Evolutionary conservation across 2,329 filamentous ascomycete genomes (phyloP), one percentile per base, ranked within the genome.

Genomic region (Huntiella moniliformis): DNA sequence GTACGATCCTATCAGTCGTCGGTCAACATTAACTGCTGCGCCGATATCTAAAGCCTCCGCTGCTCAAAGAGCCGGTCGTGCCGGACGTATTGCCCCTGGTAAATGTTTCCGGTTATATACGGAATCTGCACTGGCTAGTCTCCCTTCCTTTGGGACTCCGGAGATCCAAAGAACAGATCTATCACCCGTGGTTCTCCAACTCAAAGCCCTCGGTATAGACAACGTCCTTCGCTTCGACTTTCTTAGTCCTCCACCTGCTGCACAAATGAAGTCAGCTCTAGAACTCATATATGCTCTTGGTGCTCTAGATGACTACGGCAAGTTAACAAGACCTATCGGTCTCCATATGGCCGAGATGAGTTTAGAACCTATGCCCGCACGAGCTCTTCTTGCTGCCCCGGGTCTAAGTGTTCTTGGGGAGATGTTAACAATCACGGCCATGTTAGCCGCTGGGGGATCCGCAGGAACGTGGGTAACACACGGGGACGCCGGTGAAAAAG

Each of bases 61-160:
- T n/a, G 82, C 79, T 1, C 91, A 96, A 60, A 74, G 91, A 49
- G 82, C 87, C 1, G 91, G 91, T 7, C 75, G 91, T 57, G 88
- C 91, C 2, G 91, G 91, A 1, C 77, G 91, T 50, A 94, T 86
- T 1, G 82, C 74, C 53, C 76, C 88, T 0, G 91, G 91, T 1
- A 98, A 96, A 62, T 98, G 91, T 60, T 96, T 87, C 57, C 75
- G 88, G 10, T 69, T 98, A 0, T 98, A 92, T 60, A 92, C 86
- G 0, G 83, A 95, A 62, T 64, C 74, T 15, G 68, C 71, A 2
- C 92, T 77, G 57, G 64, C 72, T 33, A 58, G 61, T 2, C 66
- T 98, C 4, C 69, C 76, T 1, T 77, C 82, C 49, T 70, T 77
- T 22, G 93, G 83, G 7, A 67, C 84, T 2, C 91, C 91, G 0